phyloP scores from a whole-genome alignment of 139 green algal species.

The Dunaliella sp. region DNA sequence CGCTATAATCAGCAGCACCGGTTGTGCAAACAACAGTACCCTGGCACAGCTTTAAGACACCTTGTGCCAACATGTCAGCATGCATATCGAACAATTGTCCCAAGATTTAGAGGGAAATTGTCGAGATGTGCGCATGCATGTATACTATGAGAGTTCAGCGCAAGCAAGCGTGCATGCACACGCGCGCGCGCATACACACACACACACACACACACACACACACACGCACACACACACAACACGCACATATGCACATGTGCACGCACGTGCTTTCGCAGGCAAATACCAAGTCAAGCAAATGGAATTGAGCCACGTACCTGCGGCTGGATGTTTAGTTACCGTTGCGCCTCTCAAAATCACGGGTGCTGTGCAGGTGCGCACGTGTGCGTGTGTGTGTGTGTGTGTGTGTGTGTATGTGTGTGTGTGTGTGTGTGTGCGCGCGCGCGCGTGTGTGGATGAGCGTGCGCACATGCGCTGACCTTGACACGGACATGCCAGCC shows the following conservation, averaged over 20 bases:
- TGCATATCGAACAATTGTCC: too few species aligned
- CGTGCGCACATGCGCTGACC: not conserved
- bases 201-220: not conserved
- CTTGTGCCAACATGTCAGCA: too few species aligned
- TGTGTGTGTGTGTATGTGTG: not conserved
- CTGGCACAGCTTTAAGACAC: too few species aligned
- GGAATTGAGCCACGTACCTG: not conserved
- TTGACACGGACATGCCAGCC: not conserved
- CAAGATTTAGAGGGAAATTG: too few species aligned
- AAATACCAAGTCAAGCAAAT: not conserved
- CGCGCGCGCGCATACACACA: not conserved
- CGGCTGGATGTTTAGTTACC: not conserved
- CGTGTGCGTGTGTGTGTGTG: not conserved
- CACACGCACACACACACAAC: not conserved
- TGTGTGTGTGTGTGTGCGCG: not conserved
- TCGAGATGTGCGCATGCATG: too few species aligned
- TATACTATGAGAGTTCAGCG: too few species aligned
- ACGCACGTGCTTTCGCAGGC: not conserved
- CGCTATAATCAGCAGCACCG: too few species aligned
- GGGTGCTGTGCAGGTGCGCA: not conserved
- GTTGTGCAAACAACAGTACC: too few species aligned
- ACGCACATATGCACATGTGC: not conserved
- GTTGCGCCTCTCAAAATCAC: not conserved
- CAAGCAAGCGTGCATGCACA: not conserved
- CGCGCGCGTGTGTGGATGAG: too few species aligned